Base-by-base conservation (phyloP, 2,329 filamentous ascomycete genomes). In the Aspergillus arachidicola region DNA sequence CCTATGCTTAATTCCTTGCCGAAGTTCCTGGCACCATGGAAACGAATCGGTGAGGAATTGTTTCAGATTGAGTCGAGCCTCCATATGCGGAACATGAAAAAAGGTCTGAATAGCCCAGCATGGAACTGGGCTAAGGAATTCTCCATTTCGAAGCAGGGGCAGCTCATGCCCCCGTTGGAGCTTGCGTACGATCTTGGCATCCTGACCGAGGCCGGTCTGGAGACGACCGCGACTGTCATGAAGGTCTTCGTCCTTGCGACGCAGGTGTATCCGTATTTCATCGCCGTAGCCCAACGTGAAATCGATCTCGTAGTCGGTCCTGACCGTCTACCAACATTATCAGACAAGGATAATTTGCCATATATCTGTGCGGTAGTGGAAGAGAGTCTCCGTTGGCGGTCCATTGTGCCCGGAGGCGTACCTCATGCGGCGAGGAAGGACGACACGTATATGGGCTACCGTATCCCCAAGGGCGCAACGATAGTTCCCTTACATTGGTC, bases 241-340 rank as follows among this genome's bases (percentile, higher is more conserved):
- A 80, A 79, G 63, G 77, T 79, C 14, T 82, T 79, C 74, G 80
- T 85, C 69, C 45, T 85, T 62, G 68, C 85, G 61, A 38, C 84
- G 66, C 58, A 80, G 73, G 60, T 80, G 66, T 78, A 83, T 64
- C 80, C 81, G 0, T 74, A 78, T 9, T 76, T 75, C 2, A 71
- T 84, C 2, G 36, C 59, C 0, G 74, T 75, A 7, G 81, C 79
- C 0, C 77, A 82, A n/a, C 64, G 66, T 4, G 75, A 78, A 48
- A 64, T 80, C 7, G 78, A 80, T 65, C 48, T 46, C 5, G 74
- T 79, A 5, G 66, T 78, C 16, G 77, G 76, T 1, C 9, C 32
- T 0, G 63, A 71, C 11, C 68, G 77, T 5, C 70, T 76, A 1
- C 78, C 78, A 6, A 64, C 60, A 0, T 72, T 76, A 21, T 65